These are phyloP conservation scores for Priceomyces melissophilus DNA, from an alignment of 805 yeast species.

Conservation along the genomic window DNA sequence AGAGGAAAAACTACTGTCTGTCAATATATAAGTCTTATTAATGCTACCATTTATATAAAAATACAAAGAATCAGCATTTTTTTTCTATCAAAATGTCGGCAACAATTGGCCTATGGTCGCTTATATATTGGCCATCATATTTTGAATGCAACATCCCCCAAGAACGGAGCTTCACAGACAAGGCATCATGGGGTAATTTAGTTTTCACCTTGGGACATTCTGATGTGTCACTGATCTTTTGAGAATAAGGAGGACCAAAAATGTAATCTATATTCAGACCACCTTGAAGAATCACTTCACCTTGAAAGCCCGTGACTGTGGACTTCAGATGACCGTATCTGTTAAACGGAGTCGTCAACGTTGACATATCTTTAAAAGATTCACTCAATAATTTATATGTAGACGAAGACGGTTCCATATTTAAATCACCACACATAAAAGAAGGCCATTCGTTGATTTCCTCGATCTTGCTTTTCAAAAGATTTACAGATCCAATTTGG, in stretches of 20 bases:
- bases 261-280: conserved; percentile 41
- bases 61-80: conserved; percentile 1
- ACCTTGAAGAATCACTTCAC: conserved; percentile 17
- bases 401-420: conserved; percentile 37
- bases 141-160: conserved; percentile 39
- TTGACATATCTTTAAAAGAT: conserved; percentile 37
- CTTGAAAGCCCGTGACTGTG: conserved; percentile 51
- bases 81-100: conserved; percentile 14
- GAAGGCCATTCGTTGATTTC: conserved; percentile 30
- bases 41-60: neutral
- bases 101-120: conserved; percentile 42
- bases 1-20: neutral
- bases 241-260: conserved; percentile 34
- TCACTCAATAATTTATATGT: conserved; percentile 36
- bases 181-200: conserved; percentile 25
- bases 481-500: conserved; percentile 27
- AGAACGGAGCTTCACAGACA: conserved; percentile 7
- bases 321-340: conserved; percentile 38
- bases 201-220: conserved; percentile 11
- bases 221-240: conserved; percentile 3
- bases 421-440: conserved; percentile 41
- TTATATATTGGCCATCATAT: conserved; percentile 30
- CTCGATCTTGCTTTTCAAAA: conserved; percentile 32
- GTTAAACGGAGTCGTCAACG: conserved; percentile 18
- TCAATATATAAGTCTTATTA: no score